A percentile compares a stretch with the other conserved stretches of the same genome.
These are phyloP conservation scores for Karstenula rhodostoma DNA, from an alignment of 2,329 filamentous ascomycete genomes.

Conservation along the genomic window DNA sequence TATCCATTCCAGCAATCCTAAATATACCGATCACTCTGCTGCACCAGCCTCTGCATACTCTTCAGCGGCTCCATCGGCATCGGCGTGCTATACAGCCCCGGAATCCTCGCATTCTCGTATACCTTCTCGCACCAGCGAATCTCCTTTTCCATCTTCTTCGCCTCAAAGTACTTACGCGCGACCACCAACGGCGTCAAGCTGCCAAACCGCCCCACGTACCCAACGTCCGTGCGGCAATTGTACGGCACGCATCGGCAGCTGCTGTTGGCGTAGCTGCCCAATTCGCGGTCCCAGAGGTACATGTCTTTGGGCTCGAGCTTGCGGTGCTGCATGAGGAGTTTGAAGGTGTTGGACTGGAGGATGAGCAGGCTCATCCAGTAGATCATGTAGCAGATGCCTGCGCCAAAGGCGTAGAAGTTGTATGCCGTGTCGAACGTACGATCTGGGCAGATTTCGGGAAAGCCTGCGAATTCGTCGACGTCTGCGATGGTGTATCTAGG, in stretches of 20 bases:
- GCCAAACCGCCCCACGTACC: slow-evolving; percentile 44
- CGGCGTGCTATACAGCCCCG: slow-evolving; percentile 40
- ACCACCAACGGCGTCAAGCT: slow-evolving; percentile 45
- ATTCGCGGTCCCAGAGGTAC: slow-evolving; percentile 42
- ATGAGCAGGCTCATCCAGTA: slow-evolving; percentile 50
- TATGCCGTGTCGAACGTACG: slow-evolving; percentile 39
- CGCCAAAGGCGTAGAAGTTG: slow-evolving; percentile 42
- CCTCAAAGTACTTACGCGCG: slow-evolving; percentile 46
- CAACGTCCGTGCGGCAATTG: slow-evolving; percentile 36
- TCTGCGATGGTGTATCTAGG: slow-evolving; percentile 39
- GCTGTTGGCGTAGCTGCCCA: slow-evolving; percentile 39
- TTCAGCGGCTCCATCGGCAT: slow-evolving; percentile 37
- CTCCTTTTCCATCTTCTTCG: slow-evolving; percentile 35
- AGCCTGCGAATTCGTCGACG: slow-evolving; percentile 35
- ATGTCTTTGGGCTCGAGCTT: slow-evolving; percentile 40
- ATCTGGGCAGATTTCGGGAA: slow-evolving; percentile 37
- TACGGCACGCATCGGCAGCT: slow-evolving; percentile 46
- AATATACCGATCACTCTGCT: slow-evolving; percentile 32
- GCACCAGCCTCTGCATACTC: slow-evolving; percentile 36
- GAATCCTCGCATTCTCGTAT: slow-evolving; percentile 39
- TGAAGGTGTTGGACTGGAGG: slow-evolving; percentile 46
- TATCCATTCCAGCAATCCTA: slow-evolving; percentile 2
- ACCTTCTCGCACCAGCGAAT: slow-evolving; percentile 41
- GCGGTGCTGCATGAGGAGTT: slow-evolving; percentile 33
- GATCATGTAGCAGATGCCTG: slow-evolving; percentile 45